Base-by-base conservation (phyloP, 768 basidiomycete species). In the Lentinus tigrinus region DNA sequence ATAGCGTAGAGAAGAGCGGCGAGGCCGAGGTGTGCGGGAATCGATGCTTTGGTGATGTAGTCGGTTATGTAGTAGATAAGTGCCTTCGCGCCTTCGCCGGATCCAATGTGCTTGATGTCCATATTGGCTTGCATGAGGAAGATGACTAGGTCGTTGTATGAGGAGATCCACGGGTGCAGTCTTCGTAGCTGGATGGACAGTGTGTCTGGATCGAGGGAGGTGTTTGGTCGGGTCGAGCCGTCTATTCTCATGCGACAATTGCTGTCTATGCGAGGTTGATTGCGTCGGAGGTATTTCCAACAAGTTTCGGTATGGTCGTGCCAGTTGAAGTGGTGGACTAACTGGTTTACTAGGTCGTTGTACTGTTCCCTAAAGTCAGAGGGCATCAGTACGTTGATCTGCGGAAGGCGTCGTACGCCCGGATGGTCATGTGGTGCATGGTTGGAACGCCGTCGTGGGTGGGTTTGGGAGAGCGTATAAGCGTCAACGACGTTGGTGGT, bases 31-130 rank as follows among this genome's bases (percentile, higher is more conserved):
- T 73, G 63, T 0, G 65, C 47, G 2, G 68, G 56, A 0, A 73
- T 16, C 0, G 50, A 46, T 3, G 53, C 31, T 47, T 75, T 76
- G 0, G 75, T 74, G 14, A 75, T 70, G 50, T 76, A 76, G 52
- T 75, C 75, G 0, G 75, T 74, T 4, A 76, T 61, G 40, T 76
- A 76, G 52, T 67, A 74, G 24, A 75, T 37, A 0, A 72, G 60
- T 0, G 72, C 72, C 43, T 71, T 74, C 0, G 72, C 72, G 5
- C 68, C 66, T 17, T 63, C 57, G 1, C 74, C 73, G 0, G 73
- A 74, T 0, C 69, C 69, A 16, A 76, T 70, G 44, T 61, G 72
- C 47, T 74, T 72, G 9, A 70, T 59, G 48, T 74, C 73, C 47
- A 68, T 68, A 11, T 74, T 72, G 19, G 65, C 63, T 3, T 65